Percentiles rank a stretch among this genome's conserved stretches.
phyloP scores from a whole-genome alignment of 2,329 filamentous ascomycete species.

The Fusarium burgessii region DNA sequence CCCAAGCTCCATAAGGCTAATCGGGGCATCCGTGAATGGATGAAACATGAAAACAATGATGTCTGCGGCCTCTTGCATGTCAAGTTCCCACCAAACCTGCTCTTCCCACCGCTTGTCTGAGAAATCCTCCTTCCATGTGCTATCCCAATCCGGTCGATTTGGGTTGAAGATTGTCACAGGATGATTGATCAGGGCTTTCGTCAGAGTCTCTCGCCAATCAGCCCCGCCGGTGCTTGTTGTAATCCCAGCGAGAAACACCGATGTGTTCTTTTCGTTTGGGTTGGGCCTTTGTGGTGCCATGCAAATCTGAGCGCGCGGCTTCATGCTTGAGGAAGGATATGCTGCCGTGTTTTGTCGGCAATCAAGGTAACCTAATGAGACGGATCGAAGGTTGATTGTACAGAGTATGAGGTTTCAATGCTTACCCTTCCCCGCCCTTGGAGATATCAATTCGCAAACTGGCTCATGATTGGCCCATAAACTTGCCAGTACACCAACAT shows the following conservation, averaged over 20 bases:
- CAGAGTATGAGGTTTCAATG: no score
- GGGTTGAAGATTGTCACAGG: slow-evolving; percentile 70
- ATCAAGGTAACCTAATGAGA: no score
- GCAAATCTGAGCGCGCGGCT: not conserved
- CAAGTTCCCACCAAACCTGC: slow-evolving; percentile 73
- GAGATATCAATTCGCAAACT: no score
- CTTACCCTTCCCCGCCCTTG: no score
- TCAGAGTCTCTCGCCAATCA: slow-evolving; percentile 66
- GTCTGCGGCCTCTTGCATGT: slow-evolving; percentile 64
- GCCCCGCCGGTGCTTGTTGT: slow-evolving; percentile 57
- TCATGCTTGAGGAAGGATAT: not conserved
- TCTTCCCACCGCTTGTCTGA: slow-evolving; percentile 59
- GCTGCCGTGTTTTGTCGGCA: not conserved
- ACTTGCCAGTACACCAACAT: no score
- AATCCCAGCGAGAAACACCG: slow-evolving; percentile 70
- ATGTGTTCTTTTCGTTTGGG: not conserved
- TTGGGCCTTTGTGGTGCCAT: slow-evolving; percentile 16
- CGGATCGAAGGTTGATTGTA: no score
- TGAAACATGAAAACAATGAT: slow-evolving; percentile 70
- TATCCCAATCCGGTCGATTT: slow-evolving; percentile 67
- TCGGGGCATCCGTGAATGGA: slow-evolving; percentile 62
- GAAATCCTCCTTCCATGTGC: slow-evolving; percentile 63
- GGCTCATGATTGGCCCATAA: no score
- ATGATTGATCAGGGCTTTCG: slow-evolving; percentile 54
- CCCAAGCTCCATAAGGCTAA: slow-evolving; percentile 72